These are phyloP conservation scores for Thelonectria discophora DNA, from an alignment of 2,329 filamentous ascomycete species.

Conservation along the genomic window DNA sequence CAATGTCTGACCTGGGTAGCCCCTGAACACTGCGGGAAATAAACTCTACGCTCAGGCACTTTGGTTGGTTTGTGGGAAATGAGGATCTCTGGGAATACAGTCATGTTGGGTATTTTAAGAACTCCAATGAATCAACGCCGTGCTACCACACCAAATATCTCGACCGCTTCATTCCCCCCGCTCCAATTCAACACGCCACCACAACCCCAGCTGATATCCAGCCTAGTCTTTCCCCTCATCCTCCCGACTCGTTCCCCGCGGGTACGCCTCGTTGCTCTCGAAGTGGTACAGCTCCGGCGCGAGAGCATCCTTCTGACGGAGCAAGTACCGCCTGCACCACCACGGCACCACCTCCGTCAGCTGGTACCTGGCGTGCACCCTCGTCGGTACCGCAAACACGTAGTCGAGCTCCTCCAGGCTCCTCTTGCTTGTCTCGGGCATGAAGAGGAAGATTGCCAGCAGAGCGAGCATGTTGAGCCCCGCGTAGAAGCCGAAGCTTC, in stretches of 20 bases:
- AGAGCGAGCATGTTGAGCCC: conserved; percentile 57
- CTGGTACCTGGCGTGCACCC: conserved; percentile 53
- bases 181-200: too few relatives aligned
- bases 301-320: neutral
- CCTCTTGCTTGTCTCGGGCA: conserved; percentile 61
- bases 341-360: conserved; percentile 48
- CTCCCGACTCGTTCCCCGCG: neutral
- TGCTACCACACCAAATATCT: too few relatives aligned
- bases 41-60: too few relatives aligned
- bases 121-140: too few relatives aligned
- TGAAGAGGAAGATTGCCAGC: conserved; percentile 58
- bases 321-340: conserved; percentile 46
- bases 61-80: too few relatives aligned
- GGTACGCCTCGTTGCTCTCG: neutral
- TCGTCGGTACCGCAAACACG: conserved; percentile 54
- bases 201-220: too few relatives aligned
- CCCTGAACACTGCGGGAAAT: too few relatives aligned
- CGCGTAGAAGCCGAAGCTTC: conserved; percentile 55
- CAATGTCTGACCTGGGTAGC: too few relatives aligned
- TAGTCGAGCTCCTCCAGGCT: conserved; percentile 61
- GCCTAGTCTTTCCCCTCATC: neutral
- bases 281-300: neutral
- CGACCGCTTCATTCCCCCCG: too few relatives aligned
- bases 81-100: too few relatives aligned
- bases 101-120: too few relatives aligned